Conservation (phyloP, 208 protist genomes). For the Acanthamoeba healyi region DNA sequence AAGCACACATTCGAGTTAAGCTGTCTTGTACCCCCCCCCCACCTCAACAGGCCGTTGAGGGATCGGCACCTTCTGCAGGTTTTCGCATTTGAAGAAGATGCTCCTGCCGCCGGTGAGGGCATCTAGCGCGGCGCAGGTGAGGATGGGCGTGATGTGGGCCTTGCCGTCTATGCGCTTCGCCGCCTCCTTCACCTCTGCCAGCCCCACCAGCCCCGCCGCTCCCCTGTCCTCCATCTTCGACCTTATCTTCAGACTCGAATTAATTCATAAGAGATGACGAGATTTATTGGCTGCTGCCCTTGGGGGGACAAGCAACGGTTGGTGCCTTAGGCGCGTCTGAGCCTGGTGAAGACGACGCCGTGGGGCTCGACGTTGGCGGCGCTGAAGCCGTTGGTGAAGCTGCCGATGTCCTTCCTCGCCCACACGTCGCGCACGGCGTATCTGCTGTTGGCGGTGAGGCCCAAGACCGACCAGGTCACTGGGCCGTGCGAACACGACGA, state of each 20-base stretch:
- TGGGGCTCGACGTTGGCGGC: constrained; percentile 23
- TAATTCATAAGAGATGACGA: not conserved
- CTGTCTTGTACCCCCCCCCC: not conserved
- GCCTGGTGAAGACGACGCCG: constrained; percentile 69
- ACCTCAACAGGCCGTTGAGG: not conserved
- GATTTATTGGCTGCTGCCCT: no score
- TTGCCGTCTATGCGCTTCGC: constrained; percentile 76
- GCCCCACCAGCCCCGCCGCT: not conserved
- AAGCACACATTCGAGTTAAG: not conserved
- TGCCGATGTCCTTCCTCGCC: constrained; percentile 70
- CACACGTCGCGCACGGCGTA: constrained; percentile 78
- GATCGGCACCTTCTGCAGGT: constrained; percentile 84
- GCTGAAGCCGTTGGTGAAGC: constrained; percentile 35
- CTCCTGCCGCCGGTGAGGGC: not conserved
- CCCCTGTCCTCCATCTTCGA: not conserved
- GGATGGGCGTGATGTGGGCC: constrained; percentile 77
- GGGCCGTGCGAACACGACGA: not conserved
- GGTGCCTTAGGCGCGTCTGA: no score
- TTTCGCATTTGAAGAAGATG: constrained; percentile 87
- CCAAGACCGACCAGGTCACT: constrained; percentile 67
- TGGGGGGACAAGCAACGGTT: no score
- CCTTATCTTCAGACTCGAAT: not conserved
- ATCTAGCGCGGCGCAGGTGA: constrained; percentile 74
- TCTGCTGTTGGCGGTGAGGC: not conserved
- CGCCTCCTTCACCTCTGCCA: constrained; percentile 74